Conservation (phyloP, 441 rosid species). For the Brassica balearica region DNA sequence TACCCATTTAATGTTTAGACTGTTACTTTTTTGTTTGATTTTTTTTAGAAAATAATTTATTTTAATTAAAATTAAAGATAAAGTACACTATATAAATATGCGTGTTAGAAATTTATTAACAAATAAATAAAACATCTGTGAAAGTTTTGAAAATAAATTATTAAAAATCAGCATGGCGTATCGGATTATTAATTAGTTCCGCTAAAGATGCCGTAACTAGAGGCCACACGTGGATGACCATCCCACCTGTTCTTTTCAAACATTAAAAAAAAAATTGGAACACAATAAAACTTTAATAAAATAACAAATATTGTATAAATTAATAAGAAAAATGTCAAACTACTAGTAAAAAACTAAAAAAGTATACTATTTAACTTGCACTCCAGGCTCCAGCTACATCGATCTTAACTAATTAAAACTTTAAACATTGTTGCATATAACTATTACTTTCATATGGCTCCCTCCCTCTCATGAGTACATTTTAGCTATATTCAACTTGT, state of each 20-base stretch:
- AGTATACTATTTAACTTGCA: not conserved
- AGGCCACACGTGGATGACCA: slow-evolving; percentile 25
- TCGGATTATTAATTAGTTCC: slow-evolving; percentile 6
- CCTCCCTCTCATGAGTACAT: not conserved
- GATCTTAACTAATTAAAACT: not conserved
- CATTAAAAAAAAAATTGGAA: no score
- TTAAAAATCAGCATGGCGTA: not conserved
- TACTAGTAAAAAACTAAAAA: not conserved
- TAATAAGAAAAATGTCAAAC: slow-evolving; percentile 7
- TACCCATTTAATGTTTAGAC: no score
- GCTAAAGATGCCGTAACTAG: slow-evolving; percentile 28
- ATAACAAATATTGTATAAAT: not conserved
- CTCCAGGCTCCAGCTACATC: not conserved
- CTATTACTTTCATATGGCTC: not conserved
- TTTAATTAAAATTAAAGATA: not conserved
- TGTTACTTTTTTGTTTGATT: no score
- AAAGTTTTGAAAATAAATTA: no score
- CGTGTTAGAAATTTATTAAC: not conserved
- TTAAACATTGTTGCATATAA: slow-evolving; percentile 3
- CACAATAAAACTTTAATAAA: not conserved
- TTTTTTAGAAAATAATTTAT: not conserved
- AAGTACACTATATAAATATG: not conserved
- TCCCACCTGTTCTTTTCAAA: not conserved
- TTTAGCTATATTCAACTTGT: not conserved
- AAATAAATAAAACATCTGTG: not conserved